Percentiles rank a stretch among this genome's conserved stretches.
Conservation (phyloP, 768 basidiomycete species). For the Serpula lacrymans region DNA sequence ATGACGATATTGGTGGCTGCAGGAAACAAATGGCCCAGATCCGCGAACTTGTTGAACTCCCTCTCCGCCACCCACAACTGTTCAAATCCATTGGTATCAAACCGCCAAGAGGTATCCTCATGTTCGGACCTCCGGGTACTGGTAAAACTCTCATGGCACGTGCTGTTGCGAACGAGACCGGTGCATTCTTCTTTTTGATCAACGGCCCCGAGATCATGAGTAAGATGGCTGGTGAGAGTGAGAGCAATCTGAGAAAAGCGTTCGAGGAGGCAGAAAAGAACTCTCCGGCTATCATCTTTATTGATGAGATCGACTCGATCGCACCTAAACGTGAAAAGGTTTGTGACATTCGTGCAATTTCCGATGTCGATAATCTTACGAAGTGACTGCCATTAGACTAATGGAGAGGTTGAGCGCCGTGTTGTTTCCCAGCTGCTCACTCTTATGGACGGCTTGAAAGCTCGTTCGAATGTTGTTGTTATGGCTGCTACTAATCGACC, state of each 20-base stretch:
- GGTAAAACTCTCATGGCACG: constrained; percentile 99
- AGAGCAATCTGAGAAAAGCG: constrained; percentile 95
- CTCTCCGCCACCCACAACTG: constrained; percentile 95
- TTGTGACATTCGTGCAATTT: constrained; percentile 9
- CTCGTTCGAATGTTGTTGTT: constrained; percentile 97
- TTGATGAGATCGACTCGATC: constrained; percentile 99
- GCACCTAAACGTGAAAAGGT: constrained; percentile 99
- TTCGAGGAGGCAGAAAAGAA: constrained; percentile 99
- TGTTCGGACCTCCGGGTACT: constrained; percentile 98
- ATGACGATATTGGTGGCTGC: constrained; percentile 99
- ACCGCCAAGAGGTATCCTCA: constrained; percentile 96
- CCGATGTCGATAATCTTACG: constrained; percentile 4
- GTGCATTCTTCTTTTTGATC: constrained; percentile 99
- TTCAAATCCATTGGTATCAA: constrained; percentile 99
- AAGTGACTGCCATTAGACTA: constrained; percentile 57
- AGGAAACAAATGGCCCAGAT: constrained; percentile 99
- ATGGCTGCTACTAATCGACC: constrained; percentile 99
- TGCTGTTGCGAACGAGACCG: constrained; percentile 98
- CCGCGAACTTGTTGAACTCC: constrained; percentile 97
- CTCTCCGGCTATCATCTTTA: constrained; percentile 99
- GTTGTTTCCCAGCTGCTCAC: constrained; percentile 98
- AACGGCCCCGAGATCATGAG: constrained; percentile 99
- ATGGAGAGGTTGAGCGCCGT: constrained; percentile 99
- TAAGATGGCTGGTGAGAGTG: constrained; percentile 99
- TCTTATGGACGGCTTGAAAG: constrained; percentile 98